Base-by-base conservation (phyloP, 2,329 filamentous ascomycete genomes). In the Coniosporium tulheliwenetii region DNA sequence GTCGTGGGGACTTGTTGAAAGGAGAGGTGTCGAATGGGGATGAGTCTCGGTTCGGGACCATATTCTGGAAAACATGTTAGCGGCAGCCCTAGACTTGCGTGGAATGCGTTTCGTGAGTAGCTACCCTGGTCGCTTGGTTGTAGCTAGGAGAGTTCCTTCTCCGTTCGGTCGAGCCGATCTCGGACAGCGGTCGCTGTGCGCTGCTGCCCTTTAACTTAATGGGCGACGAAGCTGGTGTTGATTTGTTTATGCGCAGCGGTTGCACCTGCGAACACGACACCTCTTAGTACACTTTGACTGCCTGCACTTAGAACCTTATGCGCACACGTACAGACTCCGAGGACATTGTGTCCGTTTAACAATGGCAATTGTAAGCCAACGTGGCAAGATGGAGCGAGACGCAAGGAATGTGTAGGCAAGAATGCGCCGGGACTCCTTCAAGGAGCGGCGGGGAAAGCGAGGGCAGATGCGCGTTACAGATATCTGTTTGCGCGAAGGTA, bases 141-240 rank as follows among this genome's bases (percentile, higher is more conserved):
- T 81, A 93, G 67, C 82, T 93, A 40, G 87, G 86, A 39, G 87
- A 95, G 66, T 96, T 96, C 53, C 87, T 75, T 57, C 89, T 77
- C 61, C 78, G 80, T 63, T 87, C 85, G 46, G 82, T 82, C 40
- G 83, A 82, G 51, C 82, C 85, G 55, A 98, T 78, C 66, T 98
- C 91, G 46, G 85, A 83, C 48, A 98, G 73, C 43, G 91, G 83
- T 52, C 82, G 78, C 55, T 79, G 74, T 72, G 60, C 61, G 43
- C 60, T 64, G 7, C n/a, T 19, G 53, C 72, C 69, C 57, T 66
- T 70, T 67, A 75, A 73, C 60, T 79, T 87, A 53, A 66, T 62
- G 36, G 81, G 75, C 44, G 79, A 78, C 41, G 70, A 59, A 45
- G 61, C 65, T 39, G 71, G 67, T 42, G 67, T 73, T 53, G 63